Conservation (phyloP, 768 basidiomycete genomes). For the Russula olivacea region DNA sequence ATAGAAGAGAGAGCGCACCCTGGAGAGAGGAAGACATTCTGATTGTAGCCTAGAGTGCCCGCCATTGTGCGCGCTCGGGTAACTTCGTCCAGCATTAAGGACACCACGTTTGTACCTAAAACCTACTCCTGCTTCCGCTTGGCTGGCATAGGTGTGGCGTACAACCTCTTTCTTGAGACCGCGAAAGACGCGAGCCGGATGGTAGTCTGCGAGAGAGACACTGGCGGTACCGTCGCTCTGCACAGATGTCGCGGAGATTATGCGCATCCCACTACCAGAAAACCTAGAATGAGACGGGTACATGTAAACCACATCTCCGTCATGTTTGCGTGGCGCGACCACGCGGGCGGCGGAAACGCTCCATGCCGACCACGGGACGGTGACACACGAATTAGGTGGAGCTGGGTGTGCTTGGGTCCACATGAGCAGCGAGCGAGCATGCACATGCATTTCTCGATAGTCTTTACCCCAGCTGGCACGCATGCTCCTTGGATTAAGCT, state of each 20-base stretch:
- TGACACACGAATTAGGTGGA: slow-evolving; percentile 7
- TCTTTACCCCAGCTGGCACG: background rate
- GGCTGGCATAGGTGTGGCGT: background rate
- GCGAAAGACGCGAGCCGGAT: slow-evolving; percentile 5
- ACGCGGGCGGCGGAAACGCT: background rate
- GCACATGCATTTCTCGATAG: slow-evolving; percentile 3
- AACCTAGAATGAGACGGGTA: slow-evolving; percentile 4
- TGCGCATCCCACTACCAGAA: slow-evolving; percentile 6
- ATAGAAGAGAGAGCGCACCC: background rate
- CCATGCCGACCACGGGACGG: slow-evolving; percentile 9
- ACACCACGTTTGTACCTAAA: background rate
- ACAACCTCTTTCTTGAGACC: background rate
- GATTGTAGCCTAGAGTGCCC: background rate
- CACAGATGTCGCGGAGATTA: background rate
- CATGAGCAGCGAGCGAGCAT: background rate
- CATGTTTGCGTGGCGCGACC: background rate
- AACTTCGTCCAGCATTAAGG: background rate
- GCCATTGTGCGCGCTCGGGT: background rate
- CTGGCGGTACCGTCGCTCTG: background rate
- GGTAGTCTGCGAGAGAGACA: slow-evolving; percentile 8
- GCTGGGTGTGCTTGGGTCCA: slow-evolving; percentile 7
- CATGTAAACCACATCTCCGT: background rate
- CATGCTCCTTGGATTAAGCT: background rate
- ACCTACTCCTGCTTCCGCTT: background rate
- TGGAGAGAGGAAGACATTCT: slow-evolving; percentile 1